phyloP scores from a whole-genome alignment of 2,329 filamentous ascomycete species.

The Teratosphaeria gauchensis region DNA sequence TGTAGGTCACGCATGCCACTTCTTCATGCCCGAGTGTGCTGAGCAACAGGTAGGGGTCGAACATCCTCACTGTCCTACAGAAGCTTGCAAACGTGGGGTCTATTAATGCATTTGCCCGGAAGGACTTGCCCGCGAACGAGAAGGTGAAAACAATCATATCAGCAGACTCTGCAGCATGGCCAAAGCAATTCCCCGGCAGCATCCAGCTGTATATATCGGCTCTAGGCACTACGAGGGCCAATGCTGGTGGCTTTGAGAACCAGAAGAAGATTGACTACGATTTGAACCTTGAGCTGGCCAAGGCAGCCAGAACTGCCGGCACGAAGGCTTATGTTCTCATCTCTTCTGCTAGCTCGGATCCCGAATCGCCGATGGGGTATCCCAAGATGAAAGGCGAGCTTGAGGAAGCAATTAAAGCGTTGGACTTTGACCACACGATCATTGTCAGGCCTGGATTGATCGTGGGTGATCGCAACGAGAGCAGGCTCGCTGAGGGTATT shows the following conservation, averaged over 20 bases:
- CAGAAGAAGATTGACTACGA: constrained; percentile 87
- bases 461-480: constrained; percentile 52
- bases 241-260: constrained; percentile 64
- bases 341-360: constrained; percentile 47
- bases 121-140: constrained; percentile 43
- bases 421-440: constrained; percentile 69
- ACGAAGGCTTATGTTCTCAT: constrained; percentile 69
- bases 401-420: constrained; percentile 62
- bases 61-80: constrained; percentile 60
- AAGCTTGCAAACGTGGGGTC: constrained; percentile 42
- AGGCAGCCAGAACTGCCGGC: constrained; percentile 62
- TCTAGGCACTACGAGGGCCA: constrained; percentile 68
- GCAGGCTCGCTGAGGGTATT: constrained; percentile 47
- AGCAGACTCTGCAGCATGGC: constrained; percentile 61
- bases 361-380: constrained; percentile 46
- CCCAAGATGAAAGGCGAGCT: constrained; percentile 71
- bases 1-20: constrained; percentile 23
- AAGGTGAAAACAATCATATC: constrained; percentile 60
- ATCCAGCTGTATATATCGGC: constrained; percentile 64
- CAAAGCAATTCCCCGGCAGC: constrained; percentile 46
- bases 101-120: constrained; percentile 58
- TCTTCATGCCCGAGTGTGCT: constrained; percentile 15
- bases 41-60: constrained; percentile 47
- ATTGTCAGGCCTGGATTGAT: constrained; percentile 68
- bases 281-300: constrained; percentile 69